Percentiles rank a stretch among this genome's conserved stretches.
These are phyloP conservation scores for Dentipellis fragilis DNA, from an alignment of 768 basidiomycete genomes.

Conservation along the genomic window DNA sequence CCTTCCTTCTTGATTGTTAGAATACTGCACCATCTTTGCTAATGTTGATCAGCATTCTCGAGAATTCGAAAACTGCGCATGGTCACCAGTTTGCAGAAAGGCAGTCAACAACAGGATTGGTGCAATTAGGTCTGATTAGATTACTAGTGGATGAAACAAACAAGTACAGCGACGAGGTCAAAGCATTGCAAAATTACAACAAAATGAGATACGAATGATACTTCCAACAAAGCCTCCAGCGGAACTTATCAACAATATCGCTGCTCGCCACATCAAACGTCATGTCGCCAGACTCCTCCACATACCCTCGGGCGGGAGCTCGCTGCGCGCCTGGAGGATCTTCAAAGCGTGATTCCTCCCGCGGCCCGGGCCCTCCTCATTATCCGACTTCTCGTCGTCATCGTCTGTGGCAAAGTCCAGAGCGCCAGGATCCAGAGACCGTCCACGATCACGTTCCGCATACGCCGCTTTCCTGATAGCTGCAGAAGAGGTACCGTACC, in stretches of 20 bases:
- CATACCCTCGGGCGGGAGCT: slow-evolving; percentile 64
- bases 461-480: slow-evolving; percentile 53
- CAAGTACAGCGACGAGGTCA: slow-evolving; percentile 11
- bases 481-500: slow-evolving; percentile 26
- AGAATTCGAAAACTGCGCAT: no score
- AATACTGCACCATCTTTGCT: no score
- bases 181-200: slow-evolving; percentile 16
- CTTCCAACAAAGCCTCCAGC: slow-evolving; percentile 11
- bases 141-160: background rate
- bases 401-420: slow-evolving; percentile 48
- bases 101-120: background rate
- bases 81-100: no score
- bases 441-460: slow-evolving; percentile 56
- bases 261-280: background rate
- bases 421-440: slow-evolving; percentile 59
- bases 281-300: slow-evolving; percentile 64
- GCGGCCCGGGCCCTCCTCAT: slow-evolving; percentile 24
- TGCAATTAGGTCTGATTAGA: background rate
- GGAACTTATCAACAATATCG: background rate
- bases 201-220: slow-evolving; percentile 23
- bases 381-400: slow-evolving; percentile 34
- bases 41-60: no score
- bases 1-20: no score
- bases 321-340: slow-evolving; percentile 62
- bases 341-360: slow-evolving; percentile 51